Conservation (phyloP, 2,329 filamentous ascomycete species). For the Aspergillus alliaceus region DNA sequence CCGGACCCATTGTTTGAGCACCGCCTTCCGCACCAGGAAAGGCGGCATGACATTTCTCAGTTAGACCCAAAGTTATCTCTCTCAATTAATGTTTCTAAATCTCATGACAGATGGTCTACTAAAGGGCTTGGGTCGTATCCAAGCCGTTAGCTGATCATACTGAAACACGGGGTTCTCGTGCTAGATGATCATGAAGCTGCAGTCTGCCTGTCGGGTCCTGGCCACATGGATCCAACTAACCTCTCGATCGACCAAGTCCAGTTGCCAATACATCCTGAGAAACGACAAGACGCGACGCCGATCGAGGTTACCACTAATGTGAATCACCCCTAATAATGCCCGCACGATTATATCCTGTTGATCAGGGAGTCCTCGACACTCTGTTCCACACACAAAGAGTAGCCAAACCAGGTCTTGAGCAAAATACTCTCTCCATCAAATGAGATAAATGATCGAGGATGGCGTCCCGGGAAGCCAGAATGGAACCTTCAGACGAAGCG, state of each 20-base stretch:
- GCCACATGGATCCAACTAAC: conserved; percentile 18
- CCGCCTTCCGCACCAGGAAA: too few relatives aligned
- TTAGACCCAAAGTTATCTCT: too few relatives aligned
- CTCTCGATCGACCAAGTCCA: background rate
- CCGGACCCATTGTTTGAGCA: too few relatives aligned
- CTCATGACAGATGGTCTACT: too few relatives aligned
- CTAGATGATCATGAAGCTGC: conserved; percentile 12
- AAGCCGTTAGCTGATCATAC: too few relatives aligned
- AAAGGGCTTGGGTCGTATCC: too few relatives aligned
- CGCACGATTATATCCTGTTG: conserved; percentile 6
- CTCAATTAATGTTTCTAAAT: too few relatives aligned
- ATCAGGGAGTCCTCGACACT: conserved; percentile 10
- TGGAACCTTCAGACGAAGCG: background rate
- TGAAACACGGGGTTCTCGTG: too few relatives aligned
- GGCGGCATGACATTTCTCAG: too few relatives aligned
- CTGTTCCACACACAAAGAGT: conserved; percentile 26
- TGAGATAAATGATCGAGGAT: conserved; percentile 9
- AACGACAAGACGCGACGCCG: conserved; percentile 14
- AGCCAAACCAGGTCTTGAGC: conserved; percentile 30
- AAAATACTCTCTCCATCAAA: conserved; percentile 13
- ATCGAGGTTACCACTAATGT: conserved; percentile 9
- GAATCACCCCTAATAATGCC: conserved; percentile 10
- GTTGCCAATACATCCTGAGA: conserved; percentile 7
- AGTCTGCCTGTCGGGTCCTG: conserved; percentile 6
- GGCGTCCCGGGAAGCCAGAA: conserved; percentile 3